A percentile compares a stretch with the other conserved stretches of the same genome.
phyloP scores from a whole-genome alignment of 2,329 filamentous ascomycete genomes.

The Ceratocystis eucalypticola region DNA sequence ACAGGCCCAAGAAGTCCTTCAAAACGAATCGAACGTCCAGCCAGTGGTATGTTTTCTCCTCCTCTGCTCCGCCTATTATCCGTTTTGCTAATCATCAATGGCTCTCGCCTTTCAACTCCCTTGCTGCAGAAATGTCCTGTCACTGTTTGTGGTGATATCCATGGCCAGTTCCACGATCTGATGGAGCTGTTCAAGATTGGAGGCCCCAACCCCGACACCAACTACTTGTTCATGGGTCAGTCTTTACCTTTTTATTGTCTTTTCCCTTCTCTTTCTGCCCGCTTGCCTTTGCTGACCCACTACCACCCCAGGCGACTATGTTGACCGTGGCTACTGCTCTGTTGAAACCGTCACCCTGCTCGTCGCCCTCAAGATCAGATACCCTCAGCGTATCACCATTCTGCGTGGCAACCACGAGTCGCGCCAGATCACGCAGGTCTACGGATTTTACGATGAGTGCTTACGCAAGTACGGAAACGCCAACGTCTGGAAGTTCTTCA shows the following conservation, averaged over 20 bases:
- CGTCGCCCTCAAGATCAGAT: constrained; percentile 93
- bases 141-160: constrained; percentile 96
- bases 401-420: constrained; percentile 98
- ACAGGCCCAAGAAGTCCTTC: constrained; percentile 86
- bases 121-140: constrained; percentile 81
- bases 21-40: constrained; percentile 97
- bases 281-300: not conserved
- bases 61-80: not conserved
- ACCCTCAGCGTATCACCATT: constrained; percentile 94
- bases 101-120: not conserved
- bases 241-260: not conserved
- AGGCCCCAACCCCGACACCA: constrained; percentile 93
- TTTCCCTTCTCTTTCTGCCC: not conserved
- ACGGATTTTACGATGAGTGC: constrained; percentile 98
- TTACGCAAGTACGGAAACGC: constrained; percentile 97
- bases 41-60: constrained; percentile 60
- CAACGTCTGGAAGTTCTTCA: constrained; percentile 99
- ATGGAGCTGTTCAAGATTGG: constrained; percentile 99
- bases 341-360: constrained; percentile 96
- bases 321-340: constrained; percentile 97
- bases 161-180: constrained; percentile 96
- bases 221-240: constrained; percentile 98
- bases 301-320: constrained; percentile 64
- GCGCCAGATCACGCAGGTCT: constrained; percentile 96
- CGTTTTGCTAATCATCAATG: not conserved